phyloP scores from a whole-genome alignment of 2,329 filamentous ascomycete genomes.

The Cladosporium colombiae region DNA sequence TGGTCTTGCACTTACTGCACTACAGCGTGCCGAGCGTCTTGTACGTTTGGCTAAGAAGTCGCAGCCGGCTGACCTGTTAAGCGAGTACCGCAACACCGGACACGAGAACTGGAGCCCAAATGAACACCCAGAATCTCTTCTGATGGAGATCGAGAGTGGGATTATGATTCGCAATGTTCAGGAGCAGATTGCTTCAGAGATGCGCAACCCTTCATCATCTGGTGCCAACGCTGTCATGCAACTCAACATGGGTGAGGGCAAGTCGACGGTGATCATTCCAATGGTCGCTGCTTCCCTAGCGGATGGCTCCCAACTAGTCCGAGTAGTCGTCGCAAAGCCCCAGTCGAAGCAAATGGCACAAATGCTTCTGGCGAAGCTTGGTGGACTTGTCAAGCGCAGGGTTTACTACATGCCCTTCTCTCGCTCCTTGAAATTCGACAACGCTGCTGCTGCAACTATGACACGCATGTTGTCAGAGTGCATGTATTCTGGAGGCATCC shows the following conservation, averaged over 20 bases:
- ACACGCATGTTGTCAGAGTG: conserved; percentile 46
- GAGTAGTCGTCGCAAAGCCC: conserved; percentile 59
- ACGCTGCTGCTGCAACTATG: conserved; percentile 37
- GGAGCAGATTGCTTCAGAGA: conserved; percentile 62
- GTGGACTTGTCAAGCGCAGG: conserved; percentile 55
- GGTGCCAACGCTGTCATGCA: conserved; percentile 59
- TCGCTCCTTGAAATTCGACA: conserved; percentile 46
- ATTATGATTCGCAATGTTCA: conserved; percentile 64
- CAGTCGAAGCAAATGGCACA: conserved; percentile 61
- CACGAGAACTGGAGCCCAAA: conserved; percentile 55
- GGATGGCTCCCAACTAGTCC: conserved; percentile 46
- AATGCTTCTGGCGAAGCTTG: conserved; percentile 56
- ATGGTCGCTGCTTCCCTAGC: conserved; percentile 56
- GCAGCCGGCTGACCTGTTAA: conserved; percentile 12
- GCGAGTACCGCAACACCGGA: conserved; percentile 47
- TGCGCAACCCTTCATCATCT: conserved; percentile 54
- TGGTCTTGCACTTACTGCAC: conserved; percentile 46
- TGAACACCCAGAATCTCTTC: conserved; percentile 61
- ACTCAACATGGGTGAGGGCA: conserved; percentile 72
- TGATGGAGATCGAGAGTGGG: conserved; percentile 67
- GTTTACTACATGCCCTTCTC: conserved; percentile 62
- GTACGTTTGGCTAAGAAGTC: conserved; percentile 39
- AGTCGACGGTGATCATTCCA: conserved; percentile 68
- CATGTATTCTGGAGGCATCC: conserved; percentile 50
- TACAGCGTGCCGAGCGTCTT: conserved; percentile 52